Conservation (phyloP, 441 rosid genomes). For the Erodium chrysanthum region DNA sequence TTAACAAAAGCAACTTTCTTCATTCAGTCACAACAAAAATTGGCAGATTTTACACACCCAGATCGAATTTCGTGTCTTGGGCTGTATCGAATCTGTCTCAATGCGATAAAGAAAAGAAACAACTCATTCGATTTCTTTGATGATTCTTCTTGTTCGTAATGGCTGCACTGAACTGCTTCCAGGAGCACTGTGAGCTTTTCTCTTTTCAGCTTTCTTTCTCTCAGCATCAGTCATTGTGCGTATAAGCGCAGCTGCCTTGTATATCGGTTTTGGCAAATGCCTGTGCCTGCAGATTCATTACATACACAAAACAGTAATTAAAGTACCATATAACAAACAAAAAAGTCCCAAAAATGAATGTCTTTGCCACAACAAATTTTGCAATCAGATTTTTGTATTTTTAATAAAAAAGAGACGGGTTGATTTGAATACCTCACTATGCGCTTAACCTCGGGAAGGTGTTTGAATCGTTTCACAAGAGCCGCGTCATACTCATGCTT, state of each 20-base stretch:
- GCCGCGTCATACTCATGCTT: slow-evolving; percentile 76
- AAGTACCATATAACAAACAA: neutral
- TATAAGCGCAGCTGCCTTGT: slow-evolving; percentile 42
- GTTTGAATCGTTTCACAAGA: slow-evolving; percentile 76
- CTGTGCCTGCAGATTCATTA: slow-evolving; percentile 50
- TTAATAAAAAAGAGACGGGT: neutral
- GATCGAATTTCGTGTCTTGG: neutral
- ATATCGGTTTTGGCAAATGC: slow-evolving; percentile 80
- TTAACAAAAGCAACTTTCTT: neutral
- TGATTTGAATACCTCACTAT: slow-evolving; percentile 47
- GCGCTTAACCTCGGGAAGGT: slow-evolving; percentile 85
- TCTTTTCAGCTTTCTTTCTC: slow-evolving; percentile 59
- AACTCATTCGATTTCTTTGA: slow-evolving; percentile 64
- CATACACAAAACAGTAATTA: neutral
- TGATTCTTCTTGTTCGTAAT: slow-evolving; percentile 58
- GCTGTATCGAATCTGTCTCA: neutral
- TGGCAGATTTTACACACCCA: neutral
- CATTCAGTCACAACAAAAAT: neutral
- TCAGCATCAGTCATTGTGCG: slow-evolving; percentile 50
- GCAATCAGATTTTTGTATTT: neutral
- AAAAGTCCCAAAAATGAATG: neutral
- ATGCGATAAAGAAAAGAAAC: neutral
- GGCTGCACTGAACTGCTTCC: slow-evolving; percentile 49
- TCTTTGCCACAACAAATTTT: too few species aligned
- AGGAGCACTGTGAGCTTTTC: slow-evolving; percentile 82